A percentile compares a stretch with the other conserved stretches of the same genome.
These are phyloP conservation scores for Ocimum tenuiflorum DNA, from an alignment of 257 asterid species.

Conservation along the genomic window DNA sequence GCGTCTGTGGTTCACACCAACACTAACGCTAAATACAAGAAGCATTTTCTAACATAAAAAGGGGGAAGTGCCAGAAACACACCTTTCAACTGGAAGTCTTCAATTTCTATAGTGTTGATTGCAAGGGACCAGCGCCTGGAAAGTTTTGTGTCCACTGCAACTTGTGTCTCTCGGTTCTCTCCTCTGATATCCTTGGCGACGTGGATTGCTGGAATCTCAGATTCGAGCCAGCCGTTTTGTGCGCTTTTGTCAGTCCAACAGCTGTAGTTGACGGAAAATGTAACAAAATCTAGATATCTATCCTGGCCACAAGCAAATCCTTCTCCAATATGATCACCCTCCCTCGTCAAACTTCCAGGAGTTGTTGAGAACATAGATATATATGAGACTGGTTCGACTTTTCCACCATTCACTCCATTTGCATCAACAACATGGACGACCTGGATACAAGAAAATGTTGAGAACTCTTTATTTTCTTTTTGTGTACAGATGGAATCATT, in stretches of 20 bases:
- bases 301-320: constrained; percentile 68
- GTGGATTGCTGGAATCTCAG: constrained; percentile 61
- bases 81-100: constrained; percentile 83
- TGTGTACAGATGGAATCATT: background rate
- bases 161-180: constrained; percentile 45
- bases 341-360: constrained; percentile 72
- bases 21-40: no score
- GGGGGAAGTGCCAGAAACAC: background rate
- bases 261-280: constrained; percentile 68
- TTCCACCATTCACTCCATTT: constrained; percentile 27
- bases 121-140: constrained; percentile 89
- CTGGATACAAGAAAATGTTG: constrained; percentile 31
- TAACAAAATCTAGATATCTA: constrained; percentile 62
- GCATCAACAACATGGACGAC: constrained; percentile 85
- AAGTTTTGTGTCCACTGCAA: constrained; percentile 48
- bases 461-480: background rate
- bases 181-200: constrained; percentile 47
- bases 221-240: constrained; percentile 52
- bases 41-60: no score
- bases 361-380: constrained; percentile 72
- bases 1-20: constrained; percentile 31
- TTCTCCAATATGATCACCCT: constrained; percentile 62
- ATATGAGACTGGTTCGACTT: constrained; percentile 46
- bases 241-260: constrained; percentile 53
- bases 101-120: constrained; percentile 62